Conservation (phyloP, 345 rosid genomes). For the Camelina sativa region DNA sequence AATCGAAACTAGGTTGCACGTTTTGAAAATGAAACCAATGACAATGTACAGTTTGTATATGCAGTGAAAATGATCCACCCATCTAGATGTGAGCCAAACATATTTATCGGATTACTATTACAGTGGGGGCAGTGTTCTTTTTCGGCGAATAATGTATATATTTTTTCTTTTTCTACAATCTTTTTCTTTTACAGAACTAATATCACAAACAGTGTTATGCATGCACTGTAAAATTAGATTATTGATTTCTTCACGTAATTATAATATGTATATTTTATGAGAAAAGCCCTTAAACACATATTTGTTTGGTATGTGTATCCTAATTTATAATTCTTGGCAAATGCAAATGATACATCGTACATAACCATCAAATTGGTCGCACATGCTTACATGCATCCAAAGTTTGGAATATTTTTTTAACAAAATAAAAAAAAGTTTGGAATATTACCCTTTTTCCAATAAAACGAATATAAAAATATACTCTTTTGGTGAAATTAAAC, state of each 20-base stretch:
- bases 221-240: background rate
- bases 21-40: slow-evolving; percentile 6
- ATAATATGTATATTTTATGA: background rate
- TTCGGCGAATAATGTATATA: background rate
- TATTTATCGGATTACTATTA: slow-evolving; percentile 7
- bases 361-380: slow-evolving; percentile 10
- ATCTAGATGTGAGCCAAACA: slow-evolving; percentile 6
- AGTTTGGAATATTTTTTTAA: background rate
- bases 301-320: background rate
- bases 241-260: background rate
- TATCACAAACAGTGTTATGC: background rate
- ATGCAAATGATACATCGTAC: slow-evolving; percentile 8
- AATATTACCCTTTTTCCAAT: background rate
- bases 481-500: background rate
- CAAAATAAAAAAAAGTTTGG: background rate
- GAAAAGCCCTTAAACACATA: no score
- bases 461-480: slow-evolving; percentile 12
- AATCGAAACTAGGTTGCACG: slow-evolving; percentile 20
- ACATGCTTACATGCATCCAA: background rate
- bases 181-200: background rate
- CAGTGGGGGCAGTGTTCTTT: background rate
- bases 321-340: slow-evolving; percentile 7
- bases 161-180: no score
- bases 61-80: slow-evolving; percentile 2
- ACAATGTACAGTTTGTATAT: background rate